A percentile compares a stretch with the other conserved stretches of the same genome.
phyloP scores from a whole-genome alignment of 345 rosid genomes.

The Eucalyptus curtisii region DNA sequence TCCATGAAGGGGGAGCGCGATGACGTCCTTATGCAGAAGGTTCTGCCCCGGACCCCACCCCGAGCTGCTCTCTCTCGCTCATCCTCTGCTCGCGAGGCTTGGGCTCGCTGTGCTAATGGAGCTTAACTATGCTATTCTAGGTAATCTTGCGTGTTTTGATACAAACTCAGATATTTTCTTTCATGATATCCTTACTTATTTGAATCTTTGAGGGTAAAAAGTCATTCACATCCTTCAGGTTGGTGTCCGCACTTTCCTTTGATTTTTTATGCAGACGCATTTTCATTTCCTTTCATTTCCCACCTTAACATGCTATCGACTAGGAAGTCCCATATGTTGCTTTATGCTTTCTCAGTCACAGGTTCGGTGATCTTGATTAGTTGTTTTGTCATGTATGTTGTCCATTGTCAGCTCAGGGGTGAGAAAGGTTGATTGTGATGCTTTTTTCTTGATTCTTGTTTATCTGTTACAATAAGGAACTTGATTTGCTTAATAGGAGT shows the following conservation, averaged over 20 bases:
- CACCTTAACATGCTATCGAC: background rate
- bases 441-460: background rate
- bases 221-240: background rate
- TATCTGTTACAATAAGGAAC: background rate
- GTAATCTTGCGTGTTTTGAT: background rate
- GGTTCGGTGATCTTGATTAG: background rate
- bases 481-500: background rate
- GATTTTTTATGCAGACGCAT: background rate
- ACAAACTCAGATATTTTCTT: background rate
- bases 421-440: background rate
- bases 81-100: no score
- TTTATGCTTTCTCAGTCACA: background rate
- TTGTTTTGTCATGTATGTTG: background rate
- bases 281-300: background rate
- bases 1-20: no score
- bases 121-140: background rate
- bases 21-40: no score
- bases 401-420: background rate
- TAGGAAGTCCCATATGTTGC: background rate
- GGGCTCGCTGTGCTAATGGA: no score
- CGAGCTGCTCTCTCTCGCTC: no score
- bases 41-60: no score
- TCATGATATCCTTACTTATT: background rate
- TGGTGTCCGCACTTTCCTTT: background rate
- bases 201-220: background rate